phyloP scores from a whole-genome alignment of 371 early-diverging fungal species.

The Actinomortierella wolfii region DNA sequence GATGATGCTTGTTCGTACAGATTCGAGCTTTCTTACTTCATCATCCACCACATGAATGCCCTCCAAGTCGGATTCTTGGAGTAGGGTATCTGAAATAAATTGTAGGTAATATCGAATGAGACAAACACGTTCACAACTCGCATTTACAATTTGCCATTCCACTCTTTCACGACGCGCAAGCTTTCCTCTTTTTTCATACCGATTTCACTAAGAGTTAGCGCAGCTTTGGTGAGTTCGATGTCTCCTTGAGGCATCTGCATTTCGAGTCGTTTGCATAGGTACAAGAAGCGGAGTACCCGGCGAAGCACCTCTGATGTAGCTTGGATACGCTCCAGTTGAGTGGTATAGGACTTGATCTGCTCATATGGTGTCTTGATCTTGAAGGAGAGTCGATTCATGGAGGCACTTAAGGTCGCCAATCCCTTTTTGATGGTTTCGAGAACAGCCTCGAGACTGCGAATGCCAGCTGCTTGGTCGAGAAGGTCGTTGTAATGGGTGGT shows the following conservation, averaged over 20 bases:
- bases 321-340: slow-evolving; percentile 70
- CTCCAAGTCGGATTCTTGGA: slow-evolving; percentile 65
- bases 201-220: slow-evolving; percentile 60
- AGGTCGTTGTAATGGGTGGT: slow-evolving; percentile 72
- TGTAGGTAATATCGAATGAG: no score
- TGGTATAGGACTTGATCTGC: slow-evolving; percentile 60
- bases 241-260: slow-evolving; percentile 58
- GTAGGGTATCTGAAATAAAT: slow-evolving; percentile 49
- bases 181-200: slow-evolving; percentile 41
- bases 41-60: slow-evolving; percentile 69
- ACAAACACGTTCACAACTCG: no score
- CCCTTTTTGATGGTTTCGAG: slow-evolving; percentile 61
- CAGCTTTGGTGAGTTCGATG: slow-evolving; percentile 62
- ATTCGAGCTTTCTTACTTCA: slow-evolving; percentile 54
- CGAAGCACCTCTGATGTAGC: slow-evolving; percentile 67
- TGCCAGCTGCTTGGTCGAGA: slow-evolving; percentile 72
- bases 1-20: slow-evolving; percentile 51
- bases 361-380: slow-evolving; percentile 68
- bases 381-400: slow-evolving; percentile 60
- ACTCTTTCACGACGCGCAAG: no score
- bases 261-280: slow-evolving; percentile 65
- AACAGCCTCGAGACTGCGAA: slow-evolving; percentile 64
- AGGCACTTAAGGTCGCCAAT: slow-evolving; percentile 58
- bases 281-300: slow-evolving; percentile 66
- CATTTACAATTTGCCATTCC: neutral